These are phyloP conservation scores for Herpotrichia juniperi DNA, from an alignment of 2,329 filamentous ascomycete species.

Conservation along the genomic window DNA sequence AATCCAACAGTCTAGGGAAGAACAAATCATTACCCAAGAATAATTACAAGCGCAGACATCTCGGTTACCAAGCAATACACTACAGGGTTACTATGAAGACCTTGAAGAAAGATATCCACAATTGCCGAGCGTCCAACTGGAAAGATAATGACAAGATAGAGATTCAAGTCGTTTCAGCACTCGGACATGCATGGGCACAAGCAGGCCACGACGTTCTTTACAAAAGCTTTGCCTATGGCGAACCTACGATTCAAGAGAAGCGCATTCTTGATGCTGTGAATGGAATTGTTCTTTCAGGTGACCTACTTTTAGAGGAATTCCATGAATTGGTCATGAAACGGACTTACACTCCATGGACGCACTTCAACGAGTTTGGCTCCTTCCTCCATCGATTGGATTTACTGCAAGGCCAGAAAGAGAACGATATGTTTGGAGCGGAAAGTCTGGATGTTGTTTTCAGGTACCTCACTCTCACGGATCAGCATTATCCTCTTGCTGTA, in stretches of 20 bases:
- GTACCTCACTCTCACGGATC: slow-evolving; percentile 6
- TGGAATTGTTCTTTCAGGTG: slow-evolving; percentile 16
- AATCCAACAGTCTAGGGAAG: no score
- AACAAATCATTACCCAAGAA: no score
- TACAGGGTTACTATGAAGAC: slow-evolving; percentile 14
- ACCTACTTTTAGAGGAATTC: slow-evolving; percentile 22
- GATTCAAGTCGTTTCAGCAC: slow-evolving; percentile 36
- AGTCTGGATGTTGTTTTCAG: slow-evolving; percentile 9
- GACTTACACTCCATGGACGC: slow-evolving; percentile 7
- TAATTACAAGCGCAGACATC: slow-evolving; percentile 9
- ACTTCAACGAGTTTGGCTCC: slow-evolving; percentile 7
- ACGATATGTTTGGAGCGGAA: background rate
- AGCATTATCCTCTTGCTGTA: slow-evolving; percentile 9
- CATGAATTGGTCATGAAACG: slow-evolving; percentile 14
- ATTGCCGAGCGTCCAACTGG: background rate
- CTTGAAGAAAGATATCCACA: background rate
- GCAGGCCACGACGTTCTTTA: slow-evolving; percentile 36
- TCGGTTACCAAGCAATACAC: slow-evolving; percentile 16
- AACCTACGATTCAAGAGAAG: slow-evolving; percentile 11
- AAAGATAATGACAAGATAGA: slow-evolving; percentile 19
- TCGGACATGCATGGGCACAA: slow-evolving; percentile 35
- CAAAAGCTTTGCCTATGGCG: slow-evolving; percentile 22
- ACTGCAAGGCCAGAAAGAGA: background rate
- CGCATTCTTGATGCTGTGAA: slow-evolving; percentile 17
- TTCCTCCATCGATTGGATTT: slow-evolving; percentile 6